Base-by-base conservation (phyloP, 2,329 filamentous ascomycete species). In the Drechslerella coelobrocha region DNA sequence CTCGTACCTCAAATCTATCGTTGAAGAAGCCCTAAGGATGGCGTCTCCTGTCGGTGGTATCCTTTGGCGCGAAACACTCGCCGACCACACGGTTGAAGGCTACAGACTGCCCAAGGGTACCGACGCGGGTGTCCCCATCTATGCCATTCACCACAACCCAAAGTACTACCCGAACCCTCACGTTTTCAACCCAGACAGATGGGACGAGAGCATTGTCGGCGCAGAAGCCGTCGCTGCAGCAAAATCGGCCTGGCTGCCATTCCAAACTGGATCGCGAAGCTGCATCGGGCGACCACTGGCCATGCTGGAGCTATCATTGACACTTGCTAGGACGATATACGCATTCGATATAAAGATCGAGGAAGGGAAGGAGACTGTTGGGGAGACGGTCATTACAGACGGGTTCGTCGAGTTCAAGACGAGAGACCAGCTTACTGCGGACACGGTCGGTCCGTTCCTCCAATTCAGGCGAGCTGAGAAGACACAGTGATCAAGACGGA, bases 211-310 rank as follows among this genome's bases (percentile, higher is more conserved):
- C 14, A 54, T 69, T 10, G 65, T 62, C 5, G 65, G 65, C 2
- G 27, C 23, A 5, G 65, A 86, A 1, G 76, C 78, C 52, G 79
- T 85, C 0, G 79, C 81, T 1, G 75, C 81, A 2, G 88, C 89
- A 1, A 84, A 88, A 57, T 83, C 82, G 34, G 89, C 89, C 0
- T 93, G 90, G 79, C 90, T 88, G 73, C 88, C 90, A 1, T 91
- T 91, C 75, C 87, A 84, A 48, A 81, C 89, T 68, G 89, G 89
- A 0, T 85, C 88, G 0, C 80, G 88, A 88, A 12, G 87, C 1
- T 91, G 89, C 76, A 89, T 91, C 60, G 89, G 88, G 0, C 90
- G 89, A 81, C 83, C 84, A 0, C 78, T 89, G 45, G 87, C 87
- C 1, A 89, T 89, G 75, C 82, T 84, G 43, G 88, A 90, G 80